Percentiles rank a stretch among this genome's conserved stretches.
Evolutionary conservation across 2,329 filamentous ascomycete genomes (phyloP).

Genomic region (Epichloe brachyelytri): DNA sequence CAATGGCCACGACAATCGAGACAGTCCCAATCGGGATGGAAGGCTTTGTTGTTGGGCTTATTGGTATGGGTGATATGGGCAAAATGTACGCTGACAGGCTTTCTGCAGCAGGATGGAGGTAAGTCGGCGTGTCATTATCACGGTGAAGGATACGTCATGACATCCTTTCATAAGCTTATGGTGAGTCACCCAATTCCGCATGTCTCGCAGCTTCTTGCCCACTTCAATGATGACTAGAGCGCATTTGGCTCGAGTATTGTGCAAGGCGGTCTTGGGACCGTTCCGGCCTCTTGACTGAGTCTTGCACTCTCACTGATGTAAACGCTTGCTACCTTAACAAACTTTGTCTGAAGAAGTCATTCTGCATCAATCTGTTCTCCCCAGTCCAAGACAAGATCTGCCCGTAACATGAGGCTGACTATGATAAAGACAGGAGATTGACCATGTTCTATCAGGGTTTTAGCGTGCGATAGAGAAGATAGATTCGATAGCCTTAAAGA

Average conservation of each 20-base stretch:
- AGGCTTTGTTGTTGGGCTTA: constrained; percentile 74
- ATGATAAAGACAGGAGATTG: constrained; percentile 9
- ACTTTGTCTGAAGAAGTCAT: constrained; percentile 63
- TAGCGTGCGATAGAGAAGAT: constrained; percentile 87
- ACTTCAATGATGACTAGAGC: constrained; percentile 95
- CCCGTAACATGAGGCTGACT: background rate
- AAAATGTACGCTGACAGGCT: constrained; percentile 92
- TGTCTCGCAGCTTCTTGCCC: constrained; percentile 1
- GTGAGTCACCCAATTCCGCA: background rate
- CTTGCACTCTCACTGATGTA: constrained; percentile 86
- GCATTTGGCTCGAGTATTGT: constrained; percentile 99
- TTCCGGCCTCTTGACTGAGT: constrained; percentile 57
- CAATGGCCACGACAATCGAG: constrained; percentile 16
- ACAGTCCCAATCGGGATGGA: constrained; percentile 38
- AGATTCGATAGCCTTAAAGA: constrained; percentile 68
- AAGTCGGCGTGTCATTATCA: constrained; percentile 13
- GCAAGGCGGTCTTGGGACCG: constrained; percentile 48
- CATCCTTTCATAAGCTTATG: background rate
- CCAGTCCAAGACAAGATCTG: background rate
- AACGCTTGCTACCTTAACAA: constrained; percentile 90
- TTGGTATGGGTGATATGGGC: constrained; percentile 99
- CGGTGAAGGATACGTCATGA: background rate
- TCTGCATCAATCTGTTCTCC: background rate
- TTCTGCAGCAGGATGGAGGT: constrained; percentile 94
- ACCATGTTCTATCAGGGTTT: constrained; percentile 48